Percentiles rank a stretch among this genome's conserved stretches.
These are phyloP conservation scores for Ascomycota sp. DNA, from an alignment of 2,329 filamentous ascomycete genomes.

Conservation along the genomic window DNA sequence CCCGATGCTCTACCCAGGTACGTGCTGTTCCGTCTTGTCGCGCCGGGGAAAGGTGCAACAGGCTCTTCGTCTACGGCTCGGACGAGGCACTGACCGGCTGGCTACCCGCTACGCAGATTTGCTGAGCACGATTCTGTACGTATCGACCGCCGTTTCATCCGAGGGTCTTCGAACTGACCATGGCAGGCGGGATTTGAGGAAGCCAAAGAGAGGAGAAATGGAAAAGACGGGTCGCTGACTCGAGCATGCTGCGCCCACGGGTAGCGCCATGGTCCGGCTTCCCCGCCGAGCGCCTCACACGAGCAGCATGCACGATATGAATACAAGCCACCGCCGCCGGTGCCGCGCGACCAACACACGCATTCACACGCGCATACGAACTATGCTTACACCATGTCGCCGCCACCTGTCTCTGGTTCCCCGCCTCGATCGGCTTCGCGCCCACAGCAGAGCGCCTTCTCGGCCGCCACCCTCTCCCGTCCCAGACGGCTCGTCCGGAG, in stretches of 20 bases:
- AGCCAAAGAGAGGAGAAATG: too few relatives aligned
- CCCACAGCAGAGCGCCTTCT: constrained; percentile 14
- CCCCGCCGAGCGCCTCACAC: constrained; percentile 2
- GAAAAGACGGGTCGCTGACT: too few relatives aligned
- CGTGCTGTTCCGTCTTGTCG: constrained; percentile 14
- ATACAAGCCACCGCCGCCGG: constrained; percentile 21
- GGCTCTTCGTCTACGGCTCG: constrained; percentile 5
- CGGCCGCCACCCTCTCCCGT: constrained; percentile 47
- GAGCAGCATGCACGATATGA: constrained; percentile 28
- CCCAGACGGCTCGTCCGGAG: constrained; percentile 24
- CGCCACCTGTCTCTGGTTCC: not conserved
- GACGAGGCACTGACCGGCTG: constrained; percentile 4
- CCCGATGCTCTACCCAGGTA: constrained; percentile 87
- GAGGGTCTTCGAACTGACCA: too few relatives aligned
- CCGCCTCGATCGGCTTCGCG: not conserved
- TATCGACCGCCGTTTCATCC: too few relatives aligned
- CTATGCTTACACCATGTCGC: not conserved
- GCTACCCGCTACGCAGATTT: constrained; percentile 28
- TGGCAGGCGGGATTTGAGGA: too few relatives aligned
- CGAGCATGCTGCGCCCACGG: constrained; percentile 4
- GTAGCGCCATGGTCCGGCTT: constrained; percentile 17
- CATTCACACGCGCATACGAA: too few relatives aligned
- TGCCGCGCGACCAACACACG: too few relatives aligned
- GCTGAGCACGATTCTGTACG: constrained; percentile 54
- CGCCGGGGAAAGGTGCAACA: not conserved